Conservation (phyloP, 1,139 yeast species). For the Suhomyces guaymorum region DNA sequence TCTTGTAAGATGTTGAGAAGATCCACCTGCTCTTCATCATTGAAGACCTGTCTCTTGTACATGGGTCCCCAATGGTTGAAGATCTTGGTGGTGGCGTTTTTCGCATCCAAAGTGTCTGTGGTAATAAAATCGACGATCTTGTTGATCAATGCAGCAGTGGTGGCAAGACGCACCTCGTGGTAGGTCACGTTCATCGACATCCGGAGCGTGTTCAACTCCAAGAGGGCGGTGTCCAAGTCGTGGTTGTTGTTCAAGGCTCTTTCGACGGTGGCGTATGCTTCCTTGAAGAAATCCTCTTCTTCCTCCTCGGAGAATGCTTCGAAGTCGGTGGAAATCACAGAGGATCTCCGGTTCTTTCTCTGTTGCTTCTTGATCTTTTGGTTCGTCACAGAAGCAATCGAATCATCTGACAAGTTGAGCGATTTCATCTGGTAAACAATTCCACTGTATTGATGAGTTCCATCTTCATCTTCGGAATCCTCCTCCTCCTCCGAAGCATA, state of each 20-base stretch:
- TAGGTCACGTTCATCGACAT: conserved; percentile 97
- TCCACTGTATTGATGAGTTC: conserved; percentile 33
- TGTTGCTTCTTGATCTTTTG: conserved; percentile 38
- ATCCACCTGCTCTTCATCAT: conserved; percentile 73
- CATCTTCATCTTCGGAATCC: conserved; percentile 39
- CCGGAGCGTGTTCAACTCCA: conserved; percentile 89
- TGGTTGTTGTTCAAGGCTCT: conserved; percentile 92
- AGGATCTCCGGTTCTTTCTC: conserved; percentile 33
- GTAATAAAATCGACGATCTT: conserved; percentile 71
- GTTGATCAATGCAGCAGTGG: conserved; percentile 67
- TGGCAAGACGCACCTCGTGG: conserved; percentile 86
- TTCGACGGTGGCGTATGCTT: conserved; percentile 91
- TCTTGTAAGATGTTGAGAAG: conserved; percentile 61
- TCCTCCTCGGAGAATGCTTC: conserved; percentile 39
- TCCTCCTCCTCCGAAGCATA: conserved; percentile 51
- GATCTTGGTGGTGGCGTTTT: conserved; percentile 73
- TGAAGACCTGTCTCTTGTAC: conserved; percentile 80
- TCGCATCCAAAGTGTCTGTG: conserved; percentile 72
- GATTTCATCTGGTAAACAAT: conserved; percentile 61
- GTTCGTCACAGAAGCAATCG: conserved; percentile 63
- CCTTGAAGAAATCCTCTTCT: conserved; percentile 80
- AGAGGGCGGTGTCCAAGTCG: conserved; percentile 85
- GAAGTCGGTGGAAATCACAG: conserved; percentile 43
- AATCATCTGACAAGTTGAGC: conserved; percentile 75
- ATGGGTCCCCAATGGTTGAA: conserved; percentile 80